These are phyloP conservation scores for Filosporella fistucella DNA, from an alignment of 495 filamentous ascomycete genomes.

Conservation along the genomic window DNA sequence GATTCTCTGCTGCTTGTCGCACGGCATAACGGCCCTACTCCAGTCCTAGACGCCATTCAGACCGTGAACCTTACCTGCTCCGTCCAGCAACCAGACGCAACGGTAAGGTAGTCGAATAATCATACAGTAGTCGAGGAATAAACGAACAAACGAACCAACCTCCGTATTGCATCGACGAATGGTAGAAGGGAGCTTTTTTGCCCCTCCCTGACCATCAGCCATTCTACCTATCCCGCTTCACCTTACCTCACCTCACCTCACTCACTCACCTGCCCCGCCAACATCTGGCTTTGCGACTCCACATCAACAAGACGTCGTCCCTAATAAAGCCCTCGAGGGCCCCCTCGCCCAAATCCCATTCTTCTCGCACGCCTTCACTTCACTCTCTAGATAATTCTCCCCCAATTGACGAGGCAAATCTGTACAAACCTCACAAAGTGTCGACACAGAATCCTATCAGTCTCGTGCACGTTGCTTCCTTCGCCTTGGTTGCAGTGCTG, in stretches of 20 bases:
- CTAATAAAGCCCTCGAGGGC: conserved; percentile 22
- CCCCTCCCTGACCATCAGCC: conserved; percentile 3
- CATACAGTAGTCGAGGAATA: no score
- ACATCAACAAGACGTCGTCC: conserved; percentile 24
- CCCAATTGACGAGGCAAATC: conserved; percentile 8
- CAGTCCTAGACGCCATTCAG: no score
- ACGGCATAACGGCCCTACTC: conserved; percentile 1
- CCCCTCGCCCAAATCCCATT: conserved; percentile 12
- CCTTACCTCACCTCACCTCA: not conserved
- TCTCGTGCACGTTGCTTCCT: conserved; percentile 34
- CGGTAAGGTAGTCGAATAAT: no score
- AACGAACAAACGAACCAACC: no score
- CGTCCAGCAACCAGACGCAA: no score
- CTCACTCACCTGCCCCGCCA: conserved; percentile 14
- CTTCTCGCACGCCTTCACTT: conserved; percentile 7
- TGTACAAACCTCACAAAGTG: conserved; percentile 16
- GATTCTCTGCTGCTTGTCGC: no score
- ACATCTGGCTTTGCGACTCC: conserved; percentile 15
- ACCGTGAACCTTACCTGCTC: no score
- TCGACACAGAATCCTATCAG: conserved; percentile 19
- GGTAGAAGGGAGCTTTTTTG: not conserved
- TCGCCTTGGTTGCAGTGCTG: conserved; percentile 36
- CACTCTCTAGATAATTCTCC: no score
- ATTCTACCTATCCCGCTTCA: not conserved
- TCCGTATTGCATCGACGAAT: conserved; percentile 7